phyloP scores from a whole-genome alignment of 2,329 filamentous ascomycete genomes.

The Alternaria novae-zelandiae region DNA sequence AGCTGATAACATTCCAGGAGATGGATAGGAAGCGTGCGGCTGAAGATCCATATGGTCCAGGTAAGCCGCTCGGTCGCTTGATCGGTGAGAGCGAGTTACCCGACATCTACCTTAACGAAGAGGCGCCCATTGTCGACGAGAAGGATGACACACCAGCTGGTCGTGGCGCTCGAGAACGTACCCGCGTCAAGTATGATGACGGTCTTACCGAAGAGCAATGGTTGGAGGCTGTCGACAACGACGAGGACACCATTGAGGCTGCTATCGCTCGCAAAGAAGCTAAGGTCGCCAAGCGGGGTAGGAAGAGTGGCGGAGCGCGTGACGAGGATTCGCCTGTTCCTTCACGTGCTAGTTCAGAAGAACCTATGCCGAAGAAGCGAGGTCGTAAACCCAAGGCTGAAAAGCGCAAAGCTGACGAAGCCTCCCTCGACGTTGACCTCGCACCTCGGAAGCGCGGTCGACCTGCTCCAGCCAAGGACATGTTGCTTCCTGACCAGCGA shows the following conservation, averaged over 20 bases:
- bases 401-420: constrained; percentile 86
- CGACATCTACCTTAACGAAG: constrained; percentile 90
- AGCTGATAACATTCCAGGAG: constrained; percentile 78
- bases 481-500: constrained; percentile 72
- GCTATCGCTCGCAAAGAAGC: constrained; percentile 90
- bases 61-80: constrained; percentile 75
- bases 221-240: constrained; percentile 96
- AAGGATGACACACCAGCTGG: constrained; percentile 74
- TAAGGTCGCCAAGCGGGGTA: constrained; percentile 77
- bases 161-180: constrained; percentile 92
- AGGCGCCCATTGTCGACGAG: constrained; percentile 80
- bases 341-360: constrained; percentile 85
- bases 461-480: constrained; percentile 68
- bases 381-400: constrained; percentile 79
- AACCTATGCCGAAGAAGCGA: constrained; percentile 76
- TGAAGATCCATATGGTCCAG: constrained; percentile 74
- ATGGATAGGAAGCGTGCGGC: constrained; percentile 78
- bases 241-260: constrained; percentile 92
- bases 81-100: constrained; percentile 88
- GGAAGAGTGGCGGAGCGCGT: constrained; percentile 67
- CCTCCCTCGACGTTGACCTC: constrained; percentile 69
- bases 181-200: constrained; percentile 93
- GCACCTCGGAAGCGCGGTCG: constrained; percentile 70
- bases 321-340: constrained; percentile 72
- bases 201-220: constrained; percentile 98